A percentile compares a stretch with the other conserved stretches of the same genome.
Conservation (phyloP, 108 stramenopile species). For the Cyclotella choctawhatcheeana region DNA sequence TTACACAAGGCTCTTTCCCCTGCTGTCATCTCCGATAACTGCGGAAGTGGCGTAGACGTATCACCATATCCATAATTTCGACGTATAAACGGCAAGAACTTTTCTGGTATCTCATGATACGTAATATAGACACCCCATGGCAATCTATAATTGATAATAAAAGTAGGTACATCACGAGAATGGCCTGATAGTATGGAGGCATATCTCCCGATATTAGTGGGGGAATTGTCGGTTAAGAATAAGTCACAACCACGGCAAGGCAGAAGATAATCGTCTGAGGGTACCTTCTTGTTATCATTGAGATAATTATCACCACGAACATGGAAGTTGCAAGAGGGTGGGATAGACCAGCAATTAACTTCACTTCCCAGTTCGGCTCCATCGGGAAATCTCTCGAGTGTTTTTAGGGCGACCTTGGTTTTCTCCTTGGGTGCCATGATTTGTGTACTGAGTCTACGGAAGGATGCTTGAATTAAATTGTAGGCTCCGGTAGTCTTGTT, state of each 20-base stretch:
- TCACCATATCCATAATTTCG: slow-evolving; percentile 48
- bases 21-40: slow-evolving; percentile 51
- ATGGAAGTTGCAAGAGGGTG: slow-evolving; percentile 59
- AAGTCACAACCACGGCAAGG: slow-evolving; percentile 79
- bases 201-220: slow-evolving; percentile 74
- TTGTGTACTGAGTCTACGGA: slow-evolving; percentile 7
- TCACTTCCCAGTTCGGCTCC: slow-evolving; percentile 74
- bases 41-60: slow-evolving; percentile 50
- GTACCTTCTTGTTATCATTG: slow-evolving; percentile 74
- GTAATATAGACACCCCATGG: slow-evolving; percentile 88
- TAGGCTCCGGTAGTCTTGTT: background rate
- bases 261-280: slow-evolving; percentile 66
- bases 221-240: slow-evolving; percentile 82
- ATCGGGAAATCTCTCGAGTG: slow-evolving; percentile 56
- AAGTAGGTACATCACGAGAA: slow-evolving; percentile 76
- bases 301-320: slow-evolving; percentile 83
- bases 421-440: background rate
- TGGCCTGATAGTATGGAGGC: slow-evolving; percentile 67
- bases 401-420: slow-evolving; percentile 13
- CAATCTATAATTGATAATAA: slow-evolving; percentile 88
- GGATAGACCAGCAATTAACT: slow-evolving; percentile 78
- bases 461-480: slow-evolving; percentile 14
- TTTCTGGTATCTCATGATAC: slow-evolving; percentile 85
- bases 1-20: slow-evolving; percentile 66
- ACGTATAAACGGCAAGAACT: slow-evolving; percentile 69